Evolutionary conservation across 352 stramenopile genomes (phyloP).

Genomic region (Globisporangium alternatum): DNA sequence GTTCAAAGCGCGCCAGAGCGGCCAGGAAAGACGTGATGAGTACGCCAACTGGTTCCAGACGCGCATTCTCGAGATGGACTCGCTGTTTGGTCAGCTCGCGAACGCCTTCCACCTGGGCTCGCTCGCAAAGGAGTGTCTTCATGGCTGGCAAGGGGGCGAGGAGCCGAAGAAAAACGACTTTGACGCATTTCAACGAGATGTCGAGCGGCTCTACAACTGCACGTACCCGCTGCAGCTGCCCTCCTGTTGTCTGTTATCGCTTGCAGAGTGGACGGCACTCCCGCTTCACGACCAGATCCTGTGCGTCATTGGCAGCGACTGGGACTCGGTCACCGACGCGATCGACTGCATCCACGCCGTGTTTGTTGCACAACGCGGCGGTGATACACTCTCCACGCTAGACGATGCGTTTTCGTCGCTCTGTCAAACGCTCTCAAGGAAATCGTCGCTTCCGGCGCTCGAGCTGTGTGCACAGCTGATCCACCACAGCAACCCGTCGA

Average conservation of each 20-base stretch:
- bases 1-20: slow-evolving; percentile 17
- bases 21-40: slow-evolving; percentile 23
- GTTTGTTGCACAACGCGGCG: slow-evolving; percentile 41
- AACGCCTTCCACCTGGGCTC: slow-evolving; percentile 43
- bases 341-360: slow-evolving; percentile 47
- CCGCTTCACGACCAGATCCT: slow-evolving; percentile 58
- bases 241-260: slow-evolving; percentile 32
- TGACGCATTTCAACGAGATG: slow-evolving; percentile 45
- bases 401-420: slow-evolving; percentile 56
- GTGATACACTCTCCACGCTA: slow-evolving; percentile 30
- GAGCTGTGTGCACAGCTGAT: slow-evolving; percentile 57
- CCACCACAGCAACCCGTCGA: slow-evolving; percentile 59
- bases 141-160: slow-evolving; percentile 21
- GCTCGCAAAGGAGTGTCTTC: slow-evolving; percentile 32
- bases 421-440: slow-evolving; percentile 29
- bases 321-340: slow-evolving; percentile 19
- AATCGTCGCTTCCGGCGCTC: slow-evolving; percentile 29
- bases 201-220: slow-evolving; percentile 60
- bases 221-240: slow-evolving; percentile 45
- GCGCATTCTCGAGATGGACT: slow-evolving; percentile 58
- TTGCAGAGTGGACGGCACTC: slow-evolving; percentile 57
- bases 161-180: slow-evolving; percentile 27
- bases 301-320: slow-evolving; percentile 30
- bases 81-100: slow-evolving; percentile 51
- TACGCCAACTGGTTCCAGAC: slow-evolving; percentile 50